Evolutionary conservation across 2,329 filamentous ascomycete species (phyloP).

Genomic region (Sarocladiaceae sp.): DNA sequence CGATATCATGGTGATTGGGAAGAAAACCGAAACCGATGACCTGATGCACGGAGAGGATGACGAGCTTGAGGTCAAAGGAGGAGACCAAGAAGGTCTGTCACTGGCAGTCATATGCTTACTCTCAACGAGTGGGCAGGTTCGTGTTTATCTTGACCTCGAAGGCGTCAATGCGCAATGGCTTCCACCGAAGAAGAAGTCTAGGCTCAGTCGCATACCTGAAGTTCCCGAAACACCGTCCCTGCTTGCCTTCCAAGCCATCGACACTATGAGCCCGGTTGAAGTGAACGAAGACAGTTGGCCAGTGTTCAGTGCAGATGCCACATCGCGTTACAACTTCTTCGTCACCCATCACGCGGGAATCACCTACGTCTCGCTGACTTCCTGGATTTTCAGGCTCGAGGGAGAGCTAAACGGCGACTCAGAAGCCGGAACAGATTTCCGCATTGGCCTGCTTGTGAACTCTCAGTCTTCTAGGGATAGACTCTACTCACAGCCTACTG

Average conservation of each 20-base stretch:
- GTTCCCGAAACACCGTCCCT: slow-evolving; percentile 39
- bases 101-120: slow-evolving; percentile 54
- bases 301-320: slow-evolving; percentile 54
- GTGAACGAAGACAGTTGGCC: slow-evolving; percentile 54
- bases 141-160: slow-evolving; percentile 55
- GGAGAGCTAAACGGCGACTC: slow-evolving; percentile 51
- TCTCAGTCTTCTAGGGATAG: slow-evolving; percentile 53
- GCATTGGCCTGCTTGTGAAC: slow-evolving; percentile 53
- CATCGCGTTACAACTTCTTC: slow-evolving; percentile 57
- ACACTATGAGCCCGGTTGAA: slow-evolving; percentile 50
- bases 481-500: slow-evolving; percentile 46
- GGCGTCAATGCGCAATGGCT: slow-evolving; percentile 62
- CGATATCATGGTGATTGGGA: slow-evolving; percentile 57
- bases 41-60: slow-evolving; percentile 60
- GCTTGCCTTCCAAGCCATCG: slow-evolving; percentile 56
- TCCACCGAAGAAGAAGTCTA: slow-evolving; percentile 48
- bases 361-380: slow-evolving; percentile 51
- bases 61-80: slow-evolving; percentile 50
- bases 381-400: slow-evolving; percentile 60
- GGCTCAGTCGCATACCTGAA: slow-evolving; percentile 31
- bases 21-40: slow-evolving; percentile 53
- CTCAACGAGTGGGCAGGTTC: slow-evolving; percentile 53
- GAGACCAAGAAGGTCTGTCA: slow-evolving; percentile 54
- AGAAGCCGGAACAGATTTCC: slow-evolving; percentile 53
- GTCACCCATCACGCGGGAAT: slow-evolving; percentile 56